Evolutionary conservation across 139 green algal genomes (phyloP).

Genomic region (Medakamo hakoo): DNA sequence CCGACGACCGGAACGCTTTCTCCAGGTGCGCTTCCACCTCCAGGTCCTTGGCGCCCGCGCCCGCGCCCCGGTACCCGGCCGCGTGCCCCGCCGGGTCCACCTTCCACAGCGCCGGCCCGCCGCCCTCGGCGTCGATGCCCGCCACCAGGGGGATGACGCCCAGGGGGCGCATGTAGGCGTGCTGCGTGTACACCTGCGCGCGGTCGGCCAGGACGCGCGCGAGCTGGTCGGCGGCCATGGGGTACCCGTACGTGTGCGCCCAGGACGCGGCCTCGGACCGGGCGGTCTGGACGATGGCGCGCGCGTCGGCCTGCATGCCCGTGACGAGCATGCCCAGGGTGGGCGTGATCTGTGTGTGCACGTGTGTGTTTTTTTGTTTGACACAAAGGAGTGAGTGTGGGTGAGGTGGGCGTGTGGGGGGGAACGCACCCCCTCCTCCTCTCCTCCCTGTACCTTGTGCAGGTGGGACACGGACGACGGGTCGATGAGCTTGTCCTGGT

Average conservation of each 20-base stretch:
- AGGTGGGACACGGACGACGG: conserved; percentile 69
- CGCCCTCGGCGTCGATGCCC: conserved; percentile 86
- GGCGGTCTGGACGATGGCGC: conserved; percentile 74
- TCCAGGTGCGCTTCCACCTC: conserved; percentile 90
- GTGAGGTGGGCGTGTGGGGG: not conserved
- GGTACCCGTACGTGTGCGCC: conserved; percentile 86
- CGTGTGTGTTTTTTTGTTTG: too few species aligned
- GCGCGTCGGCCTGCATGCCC: conserved; percentile 61
- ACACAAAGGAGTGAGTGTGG: not conserved
- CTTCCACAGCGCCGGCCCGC: conserved; percentile 93
- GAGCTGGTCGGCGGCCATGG: conserved; percentile 86
- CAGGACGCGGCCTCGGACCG: conserved; percentile 82
- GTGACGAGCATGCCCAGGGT: conserved; percentile 84
- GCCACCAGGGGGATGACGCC: conserved; percentile 77
- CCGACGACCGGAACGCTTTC: conserved; percentile 76
- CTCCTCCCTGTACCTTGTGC: too few species aligned
- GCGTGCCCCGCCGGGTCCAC: conserved; percentile 94
- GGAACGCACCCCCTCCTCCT: conserved; percentile 2
- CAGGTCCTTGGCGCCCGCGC: conserved; percentile 85
- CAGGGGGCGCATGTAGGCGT: conserved; percentile 80
- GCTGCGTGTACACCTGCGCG: conserved; percentile 94
- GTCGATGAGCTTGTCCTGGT: conserved; percentile 86
- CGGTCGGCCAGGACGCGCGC: conserved; percentile 83
- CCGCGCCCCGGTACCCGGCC: conserved; percentile 86
- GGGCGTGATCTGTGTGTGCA: conserved; percentile 67